Conservation (phyloP, 2,329 filamentous ascomycete species). For the Fusarium virguliforme region DNA sequence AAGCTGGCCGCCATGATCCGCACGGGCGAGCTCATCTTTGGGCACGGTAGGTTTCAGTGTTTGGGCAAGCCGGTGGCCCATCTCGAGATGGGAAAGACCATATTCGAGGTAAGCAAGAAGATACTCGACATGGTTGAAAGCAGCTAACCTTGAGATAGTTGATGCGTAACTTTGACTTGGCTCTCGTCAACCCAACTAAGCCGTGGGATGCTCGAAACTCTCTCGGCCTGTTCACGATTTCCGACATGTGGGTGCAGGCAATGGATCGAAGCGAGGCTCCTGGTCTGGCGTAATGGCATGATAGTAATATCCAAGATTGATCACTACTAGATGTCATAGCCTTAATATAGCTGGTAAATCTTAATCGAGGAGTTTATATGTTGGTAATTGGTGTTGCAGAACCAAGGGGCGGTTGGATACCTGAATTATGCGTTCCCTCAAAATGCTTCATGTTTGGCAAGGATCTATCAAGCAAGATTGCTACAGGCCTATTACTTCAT, state of each 20-base stretch:
- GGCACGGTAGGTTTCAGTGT: constrained; percentile 59
- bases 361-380: no score
- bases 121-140: not conserved
- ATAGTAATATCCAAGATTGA: not conserved
- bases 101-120: constrained; percentile 59
- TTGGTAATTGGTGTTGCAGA: no score
- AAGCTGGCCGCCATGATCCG: constrained; percentile 54
- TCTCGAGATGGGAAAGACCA: constrained; percentile 57
- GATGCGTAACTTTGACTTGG: constrained; percentile 53
- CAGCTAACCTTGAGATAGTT: constrained; percentile 40
- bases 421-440: not conserved
- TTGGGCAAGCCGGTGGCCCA: constrained; percentile 58
- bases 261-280: constrained; percentile 26
- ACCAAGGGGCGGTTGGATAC: no score
- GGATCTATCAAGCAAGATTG: no score
- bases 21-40: constrained; percentile 57
- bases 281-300: no score
- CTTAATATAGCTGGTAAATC: no score
- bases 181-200: constrained; percentile 45
- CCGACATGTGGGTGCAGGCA: constrained; percentile 56
- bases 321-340: no score
- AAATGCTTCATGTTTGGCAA: not conserved
- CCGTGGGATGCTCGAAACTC: constrained; percentile 51
- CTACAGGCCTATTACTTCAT: not conserved
- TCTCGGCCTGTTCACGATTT: constrained; percentile 52